Evolutionary conservation across 2,329 filamentous ascomycete species (phyloP), one percentile per base, ranked within the genome.

Genomic region (Talaromyces sp.): DNA sequence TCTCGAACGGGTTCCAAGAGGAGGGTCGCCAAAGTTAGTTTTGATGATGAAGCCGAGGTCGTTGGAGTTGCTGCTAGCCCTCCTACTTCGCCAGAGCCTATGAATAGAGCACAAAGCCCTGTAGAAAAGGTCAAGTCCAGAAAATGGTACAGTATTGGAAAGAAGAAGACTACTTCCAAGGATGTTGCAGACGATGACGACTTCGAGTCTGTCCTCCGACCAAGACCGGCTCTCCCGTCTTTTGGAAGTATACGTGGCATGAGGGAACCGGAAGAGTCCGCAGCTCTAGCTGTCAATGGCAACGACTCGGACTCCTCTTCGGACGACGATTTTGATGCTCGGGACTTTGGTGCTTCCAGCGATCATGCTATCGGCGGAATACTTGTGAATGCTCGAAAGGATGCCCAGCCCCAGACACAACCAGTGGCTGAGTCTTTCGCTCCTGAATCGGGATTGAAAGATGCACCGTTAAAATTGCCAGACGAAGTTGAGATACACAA

Each of bases 11-110:
- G 70, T 22, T 78, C 78, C 66, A 84, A 82, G 68, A 87, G 83
- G 74, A 86, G 84, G 72, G 76, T 76, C 35, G 81, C 81, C 3
- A 81, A 86, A 62, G 86, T 89, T 61, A 97, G 92, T 77, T 97
- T 89, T 69, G 86, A 88, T 64, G 85, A 87, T 50, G 82, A 83
- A 56, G 77, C 83, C 4, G 79, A 83, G 62, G 72, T 83, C 31
- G 78, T 84, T 33, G 82, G 81, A 22, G 73, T 80, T 19, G 75
- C 77, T 33, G 76, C 77, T 9, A 80, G 77, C 39, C 75, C 78
- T 58, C 75, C 77, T 35, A 77, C 76, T 7, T 79, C 77, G 5
- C 77, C 76, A 1, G 78, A 80, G 45, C 76, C 78, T 16, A 35
- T 62, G 37, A 71, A 73, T 45, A 64, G 66, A 33, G 57, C 72